Conservation (phyloP, 169 alveolate species). For the Theileria sp. region DNA sequence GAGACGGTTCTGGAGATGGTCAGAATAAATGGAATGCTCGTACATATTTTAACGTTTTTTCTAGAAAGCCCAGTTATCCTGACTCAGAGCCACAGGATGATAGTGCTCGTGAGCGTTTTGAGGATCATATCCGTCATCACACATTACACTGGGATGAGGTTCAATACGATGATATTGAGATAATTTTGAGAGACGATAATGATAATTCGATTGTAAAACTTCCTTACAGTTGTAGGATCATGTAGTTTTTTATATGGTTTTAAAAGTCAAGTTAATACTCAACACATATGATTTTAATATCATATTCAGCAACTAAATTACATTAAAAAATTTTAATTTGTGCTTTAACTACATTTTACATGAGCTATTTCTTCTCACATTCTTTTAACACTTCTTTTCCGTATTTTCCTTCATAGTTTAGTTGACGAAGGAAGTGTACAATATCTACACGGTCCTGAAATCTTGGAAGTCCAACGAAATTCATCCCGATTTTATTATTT, state of each 20-base stretch:
- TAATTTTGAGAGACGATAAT: slow-evolving; percentile 49
- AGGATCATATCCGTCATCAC: slow-evolving; percentile 54
- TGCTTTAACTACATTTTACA: not conserved
- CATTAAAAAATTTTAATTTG: not conserved
- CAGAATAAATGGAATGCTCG: slow-evolving; percentile 21
- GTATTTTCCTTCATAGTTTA: slow-evolving; percentile 73
- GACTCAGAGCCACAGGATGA: slow-evolving; percentile 31
- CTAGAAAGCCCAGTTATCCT: not conserved
- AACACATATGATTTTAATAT: not conserved
- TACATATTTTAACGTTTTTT: slow-evolving; percentile 30
- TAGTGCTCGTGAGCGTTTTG: slow-evolving; percentile 41
- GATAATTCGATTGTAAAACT: slow-evolving; percentile 44
- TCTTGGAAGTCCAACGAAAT: slow-evolving; percentile 73
- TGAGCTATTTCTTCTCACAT: slow-evolving; percentile 5
- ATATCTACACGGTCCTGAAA: slow-evolving; percentile 81
- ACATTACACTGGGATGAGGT: slow-evolving; percentile 64
- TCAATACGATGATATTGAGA: slow-evolving; percentile 63
- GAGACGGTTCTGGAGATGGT: not conserved
- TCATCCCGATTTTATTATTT: slow-evolving; percentile 73
- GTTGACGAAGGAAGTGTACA: slow-evolving; percentile 74
- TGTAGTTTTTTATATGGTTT: slow-evolving; percentile 18
- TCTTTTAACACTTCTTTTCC: slow-evolving; percentile 69
- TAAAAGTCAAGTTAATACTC: not conserved
- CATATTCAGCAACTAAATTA: not conserved
- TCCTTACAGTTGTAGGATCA: slow-evolving; percentile 65